Evolutionary conservation across 257 asterid species (phyloP).

Genomic region (Plantago elongata): DNA sequence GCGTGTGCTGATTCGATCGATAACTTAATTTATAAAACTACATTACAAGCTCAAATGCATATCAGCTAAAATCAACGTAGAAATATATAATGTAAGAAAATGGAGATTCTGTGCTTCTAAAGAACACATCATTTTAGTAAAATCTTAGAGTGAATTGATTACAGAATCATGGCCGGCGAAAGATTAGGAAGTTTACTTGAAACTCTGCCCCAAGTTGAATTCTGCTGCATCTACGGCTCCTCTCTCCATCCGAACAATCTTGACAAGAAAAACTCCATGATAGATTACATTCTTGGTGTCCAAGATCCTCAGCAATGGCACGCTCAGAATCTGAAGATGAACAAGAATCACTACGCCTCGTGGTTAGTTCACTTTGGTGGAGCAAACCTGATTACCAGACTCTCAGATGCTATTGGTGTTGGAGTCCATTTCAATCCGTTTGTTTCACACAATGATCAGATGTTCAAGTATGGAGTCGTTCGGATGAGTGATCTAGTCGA

Average conservation of each 20-base stretch:
- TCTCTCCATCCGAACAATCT: conserved; percentile 75
- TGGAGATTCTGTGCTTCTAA: no score
- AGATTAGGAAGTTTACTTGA: conserved; percentile 39
- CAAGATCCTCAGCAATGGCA: conserved; percentile 88
- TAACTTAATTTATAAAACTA: no score
- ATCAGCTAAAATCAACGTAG: no score
- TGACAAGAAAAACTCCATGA: conserved; percentile 62
- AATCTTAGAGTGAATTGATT: no score
- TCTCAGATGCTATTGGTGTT: conserved; percentile 71
- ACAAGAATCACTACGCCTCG: conserved; percentile 73
- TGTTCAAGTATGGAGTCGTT: conserved; percentile 80
- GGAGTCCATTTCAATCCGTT: conserved; percentile 89
- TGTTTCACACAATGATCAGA: conserved; percentile 42
- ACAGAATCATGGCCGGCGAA: no score
- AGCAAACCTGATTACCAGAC: conserved; percentile 57
- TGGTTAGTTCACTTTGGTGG: conserved; percentile 82
- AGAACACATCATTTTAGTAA: no score
- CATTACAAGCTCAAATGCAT: no score
- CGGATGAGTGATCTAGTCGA: conserved; percentile 61
- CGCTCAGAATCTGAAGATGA: conserved; percentile 52
- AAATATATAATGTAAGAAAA: no score
- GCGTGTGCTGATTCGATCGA: no score
- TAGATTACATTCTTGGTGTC: conserved; percentile 84
- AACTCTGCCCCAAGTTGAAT: conserved; percentile 74
- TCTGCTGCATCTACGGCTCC: conserved; percentile 79